These are phyloP conservation scores for Neurospora terricola DNA, from an alignment of 495 filamentous ascomycete genomes.

Conservation along the genomic window DNA sequence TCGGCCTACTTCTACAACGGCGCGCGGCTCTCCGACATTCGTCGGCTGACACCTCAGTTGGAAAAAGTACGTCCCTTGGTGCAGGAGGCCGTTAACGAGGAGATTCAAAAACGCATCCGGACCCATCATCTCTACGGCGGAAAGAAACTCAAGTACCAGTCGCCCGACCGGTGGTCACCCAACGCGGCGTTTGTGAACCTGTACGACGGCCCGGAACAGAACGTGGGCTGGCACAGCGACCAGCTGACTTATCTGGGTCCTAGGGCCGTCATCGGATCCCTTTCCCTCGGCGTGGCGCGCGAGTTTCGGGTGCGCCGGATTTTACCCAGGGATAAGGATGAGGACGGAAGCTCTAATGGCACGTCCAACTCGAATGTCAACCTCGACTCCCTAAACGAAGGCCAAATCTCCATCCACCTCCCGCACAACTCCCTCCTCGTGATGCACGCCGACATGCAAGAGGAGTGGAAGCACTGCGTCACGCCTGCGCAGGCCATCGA, in stretches of 20 bases:
- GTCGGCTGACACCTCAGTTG: conserved; percentile 61
- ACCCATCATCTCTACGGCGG: conserved; percentile 42
- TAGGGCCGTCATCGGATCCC: conserved; percentile 73
- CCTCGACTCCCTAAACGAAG: conserved; percentile 46
- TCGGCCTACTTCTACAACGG: conserved; percentile 82
- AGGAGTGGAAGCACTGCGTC: conserved; percentile 74
- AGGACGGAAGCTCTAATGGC: conserved; percentile 15
- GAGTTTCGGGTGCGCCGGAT: conserved; percentile 83
- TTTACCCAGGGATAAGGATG: conserved; percentile 44
- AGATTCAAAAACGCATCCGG: conserved; percentile 56
- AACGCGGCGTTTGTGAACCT: conserved; percentile 94
- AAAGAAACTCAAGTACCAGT: conserved; percentile 70
- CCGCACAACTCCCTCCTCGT: conserved; percentile 88
- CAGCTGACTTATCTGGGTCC: conserved; percentile 91
- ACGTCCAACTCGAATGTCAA: conserved; percentile 10
- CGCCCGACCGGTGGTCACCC: conserved; percentile 59
- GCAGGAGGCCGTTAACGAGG: conserved; percentile 60
- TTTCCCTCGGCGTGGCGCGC: conserved; percentile 79
- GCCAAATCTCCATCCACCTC: conserved; percentile 83
- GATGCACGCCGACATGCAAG: conserved; percentile 91
- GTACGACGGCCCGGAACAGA: conserved; percentile 69
- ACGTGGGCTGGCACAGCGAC: conserved; percentile 85
- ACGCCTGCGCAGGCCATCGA: conserved; percentile 61
- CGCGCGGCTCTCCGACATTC: conserved; percentile 57
- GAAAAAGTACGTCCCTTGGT: conserved; percentile 55